Evolutionary conservation across 352 stramenopile genomes (phyloP), one percentile per base, ranked within the genome.

Genomic region (Hyaloperonospora arabidopsidis): DNA sequence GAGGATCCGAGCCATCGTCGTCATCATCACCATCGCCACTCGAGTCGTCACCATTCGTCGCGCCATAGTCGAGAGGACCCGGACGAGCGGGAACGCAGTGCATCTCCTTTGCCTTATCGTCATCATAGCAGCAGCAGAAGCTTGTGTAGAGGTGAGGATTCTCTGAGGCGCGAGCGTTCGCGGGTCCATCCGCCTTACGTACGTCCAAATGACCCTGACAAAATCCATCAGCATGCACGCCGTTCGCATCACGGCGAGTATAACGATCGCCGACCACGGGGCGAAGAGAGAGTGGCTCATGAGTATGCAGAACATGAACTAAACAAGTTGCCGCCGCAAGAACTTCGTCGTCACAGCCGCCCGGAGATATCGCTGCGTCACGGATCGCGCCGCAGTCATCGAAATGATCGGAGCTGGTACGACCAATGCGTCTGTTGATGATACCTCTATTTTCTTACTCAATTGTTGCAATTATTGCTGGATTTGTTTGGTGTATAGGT

Each of bases 371-470:
- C 52, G 5, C 44, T 51, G 41, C 61, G 52, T 25, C 52, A 61
- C 5, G 49, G 63, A 59, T 64, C 63, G 41, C 63, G 63, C 59
- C 59, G 54, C 35, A 50, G 53, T 38, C 51, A 51, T 23, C 50
- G 59, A 8, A 56, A 65, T 36, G 63, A 71, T 36, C 54, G 50
- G 10, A 71, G 63, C 50, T 71, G 63, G 63, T 67, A 65, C 17
- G 63, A 52, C 14, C 12, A 12, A 19, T 54, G 22, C 49, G 36
- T 21, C 49, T 8, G 32, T 13, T 47, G 36, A 8, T 1, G 1
- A 35, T 49, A 0, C 7, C 41, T 14, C 15, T 49, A 1, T 56
- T 58, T 47, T 10, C 48, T 56, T 36, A 67, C 32, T 8, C 45
- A 28, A 40, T 54, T 18, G 34, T 45, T 11, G 1, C 15, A 40